These are phyloP conservation scores for Cenchrus purpureus DNA, from an alignment of 176 grass and related monocot species.

Conservation along the genomic window DNA sequence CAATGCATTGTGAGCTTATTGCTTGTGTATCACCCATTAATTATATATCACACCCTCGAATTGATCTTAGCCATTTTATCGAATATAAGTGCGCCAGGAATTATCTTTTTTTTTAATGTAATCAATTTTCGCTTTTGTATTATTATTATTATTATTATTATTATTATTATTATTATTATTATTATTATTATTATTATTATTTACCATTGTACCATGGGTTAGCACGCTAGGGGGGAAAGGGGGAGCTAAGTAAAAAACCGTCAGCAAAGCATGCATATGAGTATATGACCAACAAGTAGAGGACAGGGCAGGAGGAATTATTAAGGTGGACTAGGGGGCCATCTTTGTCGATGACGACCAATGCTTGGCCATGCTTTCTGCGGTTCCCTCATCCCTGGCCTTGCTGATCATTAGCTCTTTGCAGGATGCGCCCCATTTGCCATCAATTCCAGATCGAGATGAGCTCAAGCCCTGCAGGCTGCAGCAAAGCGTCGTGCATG, in stretches of 20 bases:
- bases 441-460: slow-evolving; percentile 54
- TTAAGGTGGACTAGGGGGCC: slow-evolving; percentile 45
- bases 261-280: slow-evolving; percentile 1
- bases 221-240: background rate
- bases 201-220: background rate
- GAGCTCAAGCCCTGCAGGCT: slow-evolving; percentile 33
- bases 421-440: slow-evolving; percentile 41
- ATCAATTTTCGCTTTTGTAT: no score
- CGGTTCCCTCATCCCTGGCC: slow-evolving; percentile 4
- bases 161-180: no score
- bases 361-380: slow-evolving; percentile 40
- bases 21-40: background rate
- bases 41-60: background rate
- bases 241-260: background rate
- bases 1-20: no score
- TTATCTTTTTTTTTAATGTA: no score
- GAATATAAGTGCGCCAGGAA: background rate
- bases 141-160: no score
- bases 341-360: slow-evolving; percentile 46
- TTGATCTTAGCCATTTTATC: background rate
- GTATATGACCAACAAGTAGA: slow-evolving; percentile 14
- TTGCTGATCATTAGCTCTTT: slow-evolving; percentile 43
- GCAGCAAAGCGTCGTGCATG: slow-evolving; percentile 41
- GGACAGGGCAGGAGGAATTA: slow-evolving; percentile 27
- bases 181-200: no score